phyloP scores from a whole-genome alignment of 306 rosid species.

The Echinosophora koreensis region DNA sequence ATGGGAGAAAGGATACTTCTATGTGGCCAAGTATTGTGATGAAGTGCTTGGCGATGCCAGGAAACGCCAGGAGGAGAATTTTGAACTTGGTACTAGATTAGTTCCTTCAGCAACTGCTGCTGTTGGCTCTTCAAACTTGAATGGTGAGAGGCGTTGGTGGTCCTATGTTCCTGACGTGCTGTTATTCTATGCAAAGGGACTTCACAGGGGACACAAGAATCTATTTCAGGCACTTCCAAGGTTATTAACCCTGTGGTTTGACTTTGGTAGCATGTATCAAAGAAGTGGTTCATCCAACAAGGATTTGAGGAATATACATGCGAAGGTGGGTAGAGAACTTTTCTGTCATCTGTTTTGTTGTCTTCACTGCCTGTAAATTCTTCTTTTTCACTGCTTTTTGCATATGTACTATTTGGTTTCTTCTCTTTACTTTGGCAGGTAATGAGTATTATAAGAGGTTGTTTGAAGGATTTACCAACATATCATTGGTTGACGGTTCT shows the following conservation, averaged over 20 bases:
- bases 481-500: conserved; percentile 96
- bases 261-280: conserved; percentile 88
- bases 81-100: conserved; percentile 64
- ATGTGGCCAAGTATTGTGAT: conserved; percentile 91
- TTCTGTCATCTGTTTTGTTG: conserved; percentile 37
- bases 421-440: conserved; percentile 63
- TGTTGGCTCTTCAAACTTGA: conserved; percentile 70
- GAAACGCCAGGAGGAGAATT: conserved; percentile 91
- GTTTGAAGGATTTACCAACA: conserved; percentile 90
- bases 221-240: conserved; percentile 98
- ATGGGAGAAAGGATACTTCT: conserved; percentile 97
- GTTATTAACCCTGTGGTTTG: conserved; percentile 96
- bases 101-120: conserved; percentile 58
- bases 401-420: conserved; percentile 34
- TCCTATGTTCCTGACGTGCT: conserved; percentile 83
- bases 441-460: conserved; percentile 73
- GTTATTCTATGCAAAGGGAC: conserved; percentile 92
- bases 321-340: conserved; percentile 58
- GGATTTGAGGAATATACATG: conserved; percentile 69
- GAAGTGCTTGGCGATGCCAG: conserved; percentile 94
- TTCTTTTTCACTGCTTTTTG: conserved; percentile 39
- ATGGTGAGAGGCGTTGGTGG: conserved; percentile 88
- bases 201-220: conserved; percentile 95
- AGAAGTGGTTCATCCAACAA: conserved; percentile 67
- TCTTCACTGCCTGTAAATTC: conserved; percentile 40